phyloP scores from a whole-genome alignment of 495 filamentous ascomycete genomes.

The Xylaria sp. region DNA sequence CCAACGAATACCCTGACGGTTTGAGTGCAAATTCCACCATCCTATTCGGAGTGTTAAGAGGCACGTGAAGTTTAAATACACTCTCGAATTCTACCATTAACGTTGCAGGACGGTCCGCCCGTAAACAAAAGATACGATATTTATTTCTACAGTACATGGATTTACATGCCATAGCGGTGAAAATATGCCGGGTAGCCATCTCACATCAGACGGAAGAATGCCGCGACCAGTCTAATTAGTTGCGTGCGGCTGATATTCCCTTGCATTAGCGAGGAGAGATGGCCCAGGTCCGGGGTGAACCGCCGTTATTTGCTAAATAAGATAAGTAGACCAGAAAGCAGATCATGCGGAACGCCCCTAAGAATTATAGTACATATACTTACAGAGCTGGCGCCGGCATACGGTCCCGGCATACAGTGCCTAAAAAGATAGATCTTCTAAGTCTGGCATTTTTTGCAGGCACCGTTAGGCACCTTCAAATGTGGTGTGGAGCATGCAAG shows the following conservation, averaged over 20 bases:
- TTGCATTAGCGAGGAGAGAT: neutral
- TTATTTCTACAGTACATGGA: neutral
- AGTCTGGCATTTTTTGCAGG: too few relatives aligned
- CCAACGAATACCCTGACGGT: neutral
- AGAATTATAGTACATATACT: neutral
- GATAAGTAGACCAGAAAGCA: neutral
- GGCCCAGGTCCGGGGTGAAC: neutral
- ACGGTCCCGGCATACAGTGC: neutral
- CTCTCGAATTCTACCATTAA: neutral
- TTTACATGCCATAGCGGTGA: conserved; percentile 1
- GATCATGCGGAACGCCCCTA: too few relatives aligned
- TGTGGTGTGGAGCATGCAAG: too few relatives aligned
- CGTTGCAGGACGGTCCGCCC: neutral
- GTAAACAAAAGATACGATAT: neutral
- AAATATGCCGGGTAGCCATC: neutral
- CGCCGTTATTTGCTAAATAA: neutral
- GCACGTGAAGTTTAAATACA: neutral
- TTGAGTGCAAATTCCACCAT: neutral
- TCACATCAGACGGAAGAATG: neutral
- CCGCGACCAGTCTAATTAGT: conserved; percentile 3
- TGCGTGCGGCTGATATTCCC: conserved; percentile 17
- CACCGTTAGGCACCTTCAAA: too few relatives aligned
- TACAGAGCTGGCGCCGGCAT: neutral
- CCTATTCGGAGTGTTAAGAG: neutral
- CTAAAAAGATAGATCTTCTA: too few relatives aligned